Percentiles rank a stretch among this genome's conserved stretches.
phyloP scores from a whole-genome alignment of 495 filamentous ascomycete species.

The Cudoniella acicularis region DNA sequence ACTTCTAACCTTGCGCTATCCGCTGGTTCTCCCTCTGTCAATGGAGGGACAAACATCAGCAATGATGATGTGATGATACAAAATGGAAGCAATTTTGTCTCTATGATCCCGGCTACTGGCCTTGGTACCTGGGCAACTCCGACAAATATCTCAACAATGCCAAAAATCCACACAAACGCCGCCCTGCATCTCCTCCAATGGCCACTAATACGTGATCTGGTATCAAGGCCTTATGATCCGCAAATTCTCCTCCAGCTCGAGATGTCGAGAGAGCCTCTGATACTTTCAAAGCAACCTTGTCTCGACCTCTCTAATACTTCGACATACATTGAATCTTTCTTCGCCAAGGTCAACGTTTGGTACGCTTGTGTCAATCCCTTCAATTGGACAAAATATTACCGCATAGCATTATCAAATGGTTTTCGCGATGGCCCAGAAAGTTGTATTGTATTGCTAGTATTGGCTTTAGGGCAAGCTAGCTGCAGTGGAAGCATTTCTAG shows the following conservation, averaged over 20 bases:
- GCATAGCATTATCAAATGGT: conserved; percentile 62
- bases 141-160: conserved; percentile 79
- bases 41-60: conserved; percentile 59
- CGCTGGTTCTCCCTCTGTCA: conserved; percentile 62
- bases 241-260: conserved; percentile 78
- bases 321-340: conserved; percentile 71
- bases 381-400: conserved; percentile 74
- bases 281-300: conserved; percentile 54
- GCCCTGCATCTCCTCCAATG: conserved; percentile 75
- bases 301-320: conserved; percentile 73
- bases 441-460: conserved; percentile 75
- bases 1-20: conserved; percentile 46
- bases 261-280: conserved; percentile 70
- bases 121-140: conserved; percentile 69
- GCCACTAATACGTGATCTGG: conserved; percentile 73
- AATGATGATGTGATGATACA: conserved; percentile 57
- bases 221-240: conserved; percentile 72
- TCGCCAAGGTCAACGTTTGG: conserved; percentile 77
- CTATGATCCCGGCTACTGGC: conserved; percentile 60
- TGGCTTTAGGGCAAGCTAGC: conserved; percentile 72
- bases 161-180: conserved; percentile 75
- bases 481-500: conserved; percentile 69
- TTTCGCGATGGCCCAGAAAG: conserved; percentile 77
- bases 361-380: conserved; percentile 83
- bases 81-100: conserved; percentile 43